A percentile compares a stretch with the other conserved stretches of the same genome.
phyloP scores from a whole-genome alignment of 257 asterid genomes.

The Buddleja alternifolia region DNA sequence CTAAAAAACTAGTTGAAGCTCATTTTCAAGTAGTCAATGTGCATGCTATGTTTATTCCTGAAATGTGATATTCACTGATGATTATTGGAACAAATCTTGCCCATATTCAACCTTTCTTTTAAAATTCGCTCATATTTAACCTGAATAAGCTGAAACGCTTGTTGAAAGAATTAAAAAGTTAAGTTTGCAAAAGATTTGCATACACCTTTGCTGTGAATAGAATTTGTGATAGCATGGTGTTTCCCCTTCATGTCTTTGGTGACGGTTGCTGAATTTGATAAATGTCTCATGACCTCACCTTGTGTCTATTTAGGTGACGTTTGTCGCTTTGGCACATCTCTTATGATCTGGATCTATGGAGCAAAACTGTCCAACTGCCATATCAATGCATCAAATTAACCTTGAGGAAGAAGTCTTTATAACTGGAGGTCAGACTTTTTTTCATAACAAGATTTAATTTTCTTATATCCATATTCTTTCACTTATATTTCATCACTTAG shows the following conservation, averaged over 20 bases:
- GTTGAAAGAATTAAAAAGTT: neutral
- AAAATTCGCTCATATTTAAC: too few relatives aligned
- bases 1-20: too few relatives aligned
- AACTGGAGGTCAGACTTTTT: slow-evolving; percentile 28
- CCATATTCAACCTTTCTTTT: too few relatives aligned
- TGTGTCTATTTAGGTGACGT: slow-evolving; percentile 22
- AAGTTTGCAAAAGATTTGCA: neutral
- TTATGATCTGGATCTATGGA: slow-evolving; percentile 13
- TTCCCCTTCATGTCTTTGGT: neutral
- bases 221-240: slow-evolving; percentile 8
- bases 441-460: slow-evolving; percentile 7
- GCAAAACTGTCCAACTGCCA: slow-evolving; percentile 16
- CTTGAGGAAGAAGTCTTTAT: slow-evolving; percentile 10
- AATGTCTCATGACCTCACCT: slow-evolving; percentile 4
- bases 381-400: neutral
- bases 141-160: too few relatives aligned
- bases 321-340: slow-evolving; percentile 17
- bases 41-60: too few relatives aligned
- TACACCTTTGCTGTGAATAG: neutral
- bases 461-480: neutral
- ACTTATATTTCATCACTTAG: neutral
- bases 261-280: neutral
- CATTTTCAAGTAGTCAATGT: too few relatives aligned
- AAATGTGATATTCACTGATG: too few relatives aligned
- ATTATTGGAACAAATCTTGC: too few relatives aligned